Base-by-base conservation (phyloP, 148 eudicot genomes). In the Fagopyrum homotropicum region DNA sequence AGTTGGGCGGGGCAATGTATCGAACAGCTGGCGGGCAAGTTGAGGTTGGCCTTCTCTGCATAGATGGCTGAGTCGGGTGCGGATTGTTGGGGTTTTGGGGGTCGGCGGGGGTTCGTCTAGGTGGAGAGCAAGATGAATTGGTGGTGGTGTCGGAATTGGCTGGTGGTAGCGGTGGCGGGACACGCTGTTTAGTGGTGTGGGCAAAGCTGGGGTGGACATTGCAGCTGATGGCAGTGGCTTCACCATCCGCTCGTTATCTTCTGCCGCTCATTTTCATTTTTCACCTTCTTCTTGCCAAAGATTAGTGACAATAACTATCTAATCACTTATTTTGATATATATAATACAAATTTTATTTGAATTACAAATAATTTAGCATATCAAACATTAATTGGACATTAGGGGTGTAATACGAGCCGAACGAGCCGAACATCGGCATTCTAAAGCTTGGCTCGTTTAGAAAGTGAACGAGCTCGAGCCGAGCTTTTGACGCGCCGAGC, bases 1-100 rank as follows among this genome's bases (percentile, higher is more conserved):
- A 19, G 81, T 91, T 80, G 92, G 97, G 29, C 75, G 79, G 46
- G 93, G 93, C 88, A 89, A 83, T 85, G 77, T n/a, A 69, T 93
- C 96, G 83, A 93, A 90, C 89, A 90, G 72, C 46, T 93, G 90
- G 89, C 86, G 93, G 11, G 96, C 98, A 73, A 93, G 76, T 19
- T 75, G 79, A 77, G 86, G 80, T 64, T 89, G 83, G 61, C 96
- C 96, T 64, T 92, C 80, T 73, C 80, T 50, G 81, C 95, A 92
- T 5, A 90, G 84, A 22, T 86, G 79, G 77, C 93, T 90, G 14
- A 93, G 80, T 0, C 93, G 91, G 81, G 87, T 77, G 4, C 97
- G 83, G 44, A 89, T 86, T 26, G 97, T 84, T 55, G 82, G 81
- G 77, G 91, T 81, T 83, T 84, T 86, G n/a, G 72, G 63, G 30